A percentile compares a stretch with the other conserved stretches of the same genome.
Evolutionary conservation across 1,284 basidiomycete species (phyloP).

Genomic region (Ustanciosporium gigantosporum): DNA sequence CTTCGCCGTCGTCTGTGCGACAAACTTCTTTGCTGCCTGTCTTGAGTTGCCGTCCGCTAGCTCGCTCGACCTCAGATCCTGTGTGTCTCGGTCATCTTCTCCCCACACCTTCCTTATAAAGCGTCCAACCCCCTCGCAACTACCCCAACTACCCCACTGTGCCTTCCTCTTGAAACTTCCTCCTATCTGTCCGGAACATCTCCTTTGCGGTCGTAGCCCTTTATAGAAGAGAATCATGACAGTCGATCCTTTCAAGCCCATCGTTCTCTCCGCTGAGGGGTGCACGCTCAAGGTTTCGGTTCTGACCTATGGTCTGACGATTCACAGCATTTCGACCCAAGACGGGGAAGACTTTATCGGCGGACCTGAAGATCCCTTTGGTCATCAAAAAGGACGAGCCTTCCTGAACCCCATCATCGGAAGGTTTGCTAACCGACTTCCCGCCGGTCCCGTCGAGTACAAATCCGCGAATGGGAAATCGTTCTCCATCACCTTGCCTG

Average conservation of each 20-base stretch:
- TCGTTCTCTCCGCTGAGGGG: constrained; percentile 21
- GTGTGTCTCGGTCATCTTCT: too few relatives aligned
- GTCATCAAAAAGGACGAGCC: constrained; percentile 36
- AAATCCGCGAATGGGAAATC: constrained; percentile 23
- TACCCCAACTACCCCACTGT: too few relatives aligned
- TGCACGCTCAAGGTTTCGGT: constrained; percentile 34
- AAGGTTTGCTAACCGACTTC: constrained; percentile 55
- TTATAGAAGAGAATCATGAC: too few relatives aligned
- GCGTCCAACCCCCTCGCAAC: too few relatives aligned
- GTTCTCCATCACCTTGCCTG: constrained; percentile 18
- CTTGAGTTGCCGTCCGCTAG: too few relatives aligned
- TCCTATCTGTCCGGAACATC: too few relatives aligned
- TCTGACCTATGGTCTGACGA: constrained; percentile 51
- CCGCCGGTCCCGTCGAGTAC: constrained; percentile 35
- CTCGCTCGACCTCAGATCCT: too few relatives aligned
- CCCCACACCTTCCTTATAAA: too few relatives aligned
- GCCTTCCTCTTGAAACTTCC: too few relatives aligned
- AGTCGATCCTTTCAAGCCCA: constrained; percentile 43
- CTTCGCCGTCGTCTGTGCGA: too few relatives aligned
- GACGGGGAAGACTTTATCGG: constrained; percentile 45
- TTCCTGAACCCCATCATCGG: constrained; percentile 57
- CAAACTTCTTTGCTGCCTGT: too few relatives aligned
- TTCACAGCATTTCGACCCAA: constrained; percentile 42
- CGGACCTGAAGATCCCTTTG: constrained; percentile 47
- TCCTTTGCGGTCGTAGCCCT: too few relatives aligned